Base-by-base conservation (phyloP, 176 grass and related monocot species). In the Areca catechu region DNA sequence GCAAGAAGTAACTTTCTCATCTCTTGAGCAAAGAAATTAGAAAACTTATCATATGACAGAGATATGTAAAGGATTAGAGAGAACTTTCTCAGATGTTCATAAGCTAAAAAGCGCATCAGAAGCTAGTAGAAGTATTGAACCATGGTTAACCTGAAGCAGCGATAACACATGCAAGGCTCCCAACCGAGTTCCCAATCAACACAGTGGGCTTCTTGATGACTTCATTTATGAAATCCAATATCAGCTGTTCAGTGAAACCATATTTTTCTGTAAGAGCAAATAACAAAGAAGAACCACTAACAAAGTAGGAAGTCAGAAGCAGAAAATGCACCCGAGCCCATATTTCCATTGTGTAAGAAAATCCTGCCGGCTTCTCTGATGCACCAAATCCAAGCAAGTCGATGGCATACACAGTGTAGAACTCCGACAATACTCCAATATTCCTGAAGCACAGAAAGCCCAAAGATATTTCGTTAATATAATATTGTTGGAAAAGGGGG, bases 101-200 rank as follows among this genome's bases (percentile, higher is more conserved):
- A 43, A 43, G 10, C 34, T 10, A 43, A 10, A 14, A 43, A 12
- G 34, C 9, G 5, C 10, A 10, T 43, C 34, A 43, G 34, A 43
- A 43, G 34, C 2, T 43, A 43, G 9, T 12, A 43, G 34, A 43
- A 43, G 34, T 16, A 2, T 22, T 37, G 24, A 51, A 23, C 18
- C 5, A 43, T 30, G 52, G 25, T 47, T 76, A 67, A 88, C 93
- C 87, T 82, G 87, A 88, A 47, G 87, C 87, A 48, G 93, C 80
- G 67, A 97, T 78, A 66, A 98, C 87, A 59, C 93, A 98, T 17
- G 93, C 93, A 21, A 98, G 87, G 81, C 81, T 92, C 22, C 93
- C 87, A 15, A 98, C 93, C 21, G 87, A 98, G 66, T 92, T 92
- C 29, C 93, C 93, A 16, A 98, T 78, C 3, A 98, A 78, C 50